A percentile compares a stretch with the other conserved stretches of the same genome.
Evolutionary conservation across 306 rosid species (phyloP).

Genomic region (Vigna trinervia): DNA sequence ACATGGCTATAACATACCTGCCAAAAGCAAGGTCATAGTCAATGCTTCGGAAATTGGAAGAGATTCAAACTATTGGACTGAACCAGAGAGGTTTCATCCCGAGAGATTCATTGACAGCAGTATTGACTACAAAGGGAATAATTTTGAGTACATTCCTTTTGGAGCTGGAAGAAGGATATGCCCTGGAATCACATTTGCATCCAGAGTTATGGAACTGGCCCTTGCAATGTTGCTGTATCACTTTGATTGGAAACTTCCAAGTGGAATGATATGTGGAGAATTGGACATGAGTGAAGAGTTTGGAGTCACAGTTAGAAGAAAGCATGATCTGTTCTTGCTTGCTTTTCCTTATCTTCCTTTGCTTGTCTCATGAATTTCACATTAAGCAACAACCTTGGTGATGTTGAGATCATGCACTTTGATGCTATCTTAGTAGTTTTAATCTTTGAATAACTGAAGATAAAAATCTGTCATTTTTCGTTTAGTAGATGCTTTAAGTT

Average conservation of each 20-base stretch:
- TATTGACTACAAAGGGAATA: slow-evolving; percentile 38
- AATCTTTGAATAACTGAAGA: no score
- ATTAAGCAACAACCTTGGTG: background rate
- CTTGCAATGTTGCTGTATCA: slow-evolving; percentile 41
- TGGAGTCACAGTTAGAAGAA: background rate
- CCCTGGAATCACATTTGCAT: slow-evolving; percentile 41
- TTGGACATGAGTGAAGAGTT: slow-evolving; percentile 19
- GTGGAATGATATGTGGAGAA: slow-evolving; percentile 29
- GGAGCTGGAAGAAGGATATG: slow-evolving; percentile 56
- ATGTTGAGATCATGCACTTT: no score
- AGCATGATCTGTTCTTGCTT: background rate
- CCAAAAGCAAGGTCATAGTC: slow-evolving; percentile 31
- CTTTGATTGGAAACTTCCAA: slow-evolving; percentile 46
- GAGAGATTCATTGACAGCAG: slow-evolving; percentile 39
- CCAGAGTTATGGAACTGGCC: slow-evolving; percentile 11
- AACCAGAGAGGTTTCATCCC: slow-evolving; percentile 44
- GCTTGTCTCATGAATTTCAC: background rate
- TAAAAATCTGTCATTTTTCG: no score
- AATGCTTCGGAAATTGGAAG: slow-evolving; percentile 52
- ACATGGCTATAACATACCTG: slow-evolving; percentile 44
- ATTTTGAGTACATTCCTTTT: slow-evolving; percentile 48
- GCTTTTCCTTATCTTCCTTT: background rate
- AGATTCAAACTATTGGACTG: slow-evolving; percentile 49
- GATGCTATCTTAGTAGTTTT: no score
- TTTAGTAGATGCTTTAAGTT: no score